Conservation (phyloP, 768 basidiomycete genomes). For the Thelephora aurantiotincta region DNA sequence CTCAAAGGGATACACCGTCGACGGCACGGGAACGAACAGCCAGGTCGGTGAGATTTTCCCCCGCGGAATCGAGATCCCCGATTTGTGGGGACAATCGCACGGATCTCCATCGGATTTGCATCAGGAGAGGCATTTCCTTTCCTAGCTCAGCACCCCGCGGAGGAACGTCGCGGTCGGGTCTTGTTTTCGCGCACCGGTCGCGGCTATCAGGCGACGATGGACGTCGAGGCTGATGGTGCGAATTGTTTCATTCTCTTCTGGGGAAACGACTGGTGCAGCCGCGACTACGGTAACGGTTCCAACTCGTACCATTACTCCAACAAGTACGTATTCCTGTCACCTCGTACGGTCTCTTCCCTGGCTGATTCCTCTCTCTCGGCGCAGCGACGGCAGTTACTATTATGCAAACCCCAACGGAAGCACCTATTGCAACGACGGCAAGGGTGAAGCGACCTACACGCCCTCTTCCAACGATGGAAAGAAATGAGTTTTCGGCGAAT, state of each 20-base stretch:
- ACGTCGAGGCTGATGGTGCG: not conserved
- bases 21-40: conserved; percentile 28
- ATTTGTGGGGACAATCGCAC: not conserved
- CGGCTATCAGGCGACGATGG: no score
- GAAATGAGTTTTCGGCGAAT: conserved; percentile 9
- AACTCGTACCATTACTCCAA: conserved; percentile 52
- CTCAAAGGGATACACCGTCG: conserved; percentile 7
- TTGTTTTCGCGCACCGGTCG: no score
- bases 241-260: conserved; percentile 10
- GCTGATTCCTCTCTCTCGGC: not conserved
- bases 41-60: conserved; percentile 22
- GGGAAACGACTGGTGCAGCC: conserved; percentile 51
- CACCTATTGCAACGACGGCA: conserved; percentile 41
- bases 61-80: not conserved
- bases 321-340: conserved; percentile 19
- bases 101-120: no score
- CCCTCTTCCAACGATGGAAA: conserved; percentile 22
- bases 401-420: conserved; percentile 48
- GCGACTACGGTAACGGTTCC: conserved; percentile 27
- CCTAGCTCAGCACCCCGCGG: no score
- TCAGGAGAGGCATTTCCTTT: no score
- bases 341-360: not conserved
- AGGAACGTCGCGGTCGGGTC: no score
- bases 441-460: conserved; percentile 36
- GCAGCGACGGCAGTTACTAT: conserved; percentile 44